Percentiles rank a stretch among this genome's conserved stretches.
phyloP scores from a whole-genome alignment of 176 grass and related monocot genomes.

The Eragrostis nindensis region DNA sequence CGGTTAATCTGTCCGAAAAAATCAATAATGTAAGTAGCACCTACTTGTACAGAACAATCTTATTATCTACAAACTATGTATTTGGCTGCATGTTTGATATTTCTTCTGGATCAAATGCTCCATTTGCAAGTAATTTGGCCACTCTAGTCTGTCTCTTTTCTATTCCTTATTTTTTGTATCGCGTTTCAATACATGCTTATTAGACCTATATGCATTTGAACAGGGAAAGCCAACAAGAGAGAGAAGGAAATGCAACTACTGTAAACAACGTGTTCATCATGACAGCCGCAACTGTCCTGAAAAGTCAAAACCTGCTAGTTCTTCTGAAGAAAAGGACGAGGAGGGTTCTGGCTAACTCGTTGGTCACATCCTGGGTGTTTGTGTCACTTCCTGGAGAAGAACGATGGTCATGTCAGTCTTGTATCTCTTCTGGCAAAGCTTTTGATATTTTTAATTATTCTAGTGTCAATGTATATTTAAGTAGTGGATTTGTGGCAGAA shows the following conservation, averaged over 20 bases:
- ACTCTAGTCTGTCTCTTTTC: too few species aligned
- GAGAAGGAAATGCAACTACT: constrained; percentile 14
- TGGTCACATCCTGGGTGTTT: not conserved
- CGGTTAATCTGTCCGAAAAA: not conserved
- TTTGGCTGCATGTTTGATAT: not conserved
- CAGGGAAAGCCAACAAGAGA: constrained; percentile 26
- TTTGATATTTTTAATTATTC: not conserved
- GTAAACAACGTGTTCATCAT: not conserved
- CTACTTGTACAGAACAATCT: not conserved
- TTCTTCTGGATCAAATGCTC: not conserved
- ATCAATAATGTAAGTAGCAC: not conserved
- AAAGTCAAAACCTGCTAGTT: not conserved
- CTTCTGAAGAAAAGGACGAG: constrained; percentile 11
- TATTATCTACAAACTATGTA: not conserved
- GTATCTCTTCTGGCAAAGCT: not conserved
- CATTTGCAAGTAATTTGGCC: not conserved
- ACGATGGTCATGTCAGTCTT: not conserved
- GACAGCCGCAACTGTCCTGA: constrained; percentile 17
- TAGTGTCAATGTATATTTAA: not conserved
- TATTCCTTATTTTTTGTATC: not conserved
- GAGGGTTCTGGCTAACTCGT: not conserved
- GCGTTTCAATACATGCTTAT: not conserved
- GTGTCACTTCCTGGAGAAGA: not conserved
- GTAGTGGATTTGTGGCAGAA: constrained; percentile 15
- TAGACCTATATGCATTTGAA: not conserved